Conservation (phyloP, 345 rosid genomes). For the Pseudoturritis turrita region DNA sequence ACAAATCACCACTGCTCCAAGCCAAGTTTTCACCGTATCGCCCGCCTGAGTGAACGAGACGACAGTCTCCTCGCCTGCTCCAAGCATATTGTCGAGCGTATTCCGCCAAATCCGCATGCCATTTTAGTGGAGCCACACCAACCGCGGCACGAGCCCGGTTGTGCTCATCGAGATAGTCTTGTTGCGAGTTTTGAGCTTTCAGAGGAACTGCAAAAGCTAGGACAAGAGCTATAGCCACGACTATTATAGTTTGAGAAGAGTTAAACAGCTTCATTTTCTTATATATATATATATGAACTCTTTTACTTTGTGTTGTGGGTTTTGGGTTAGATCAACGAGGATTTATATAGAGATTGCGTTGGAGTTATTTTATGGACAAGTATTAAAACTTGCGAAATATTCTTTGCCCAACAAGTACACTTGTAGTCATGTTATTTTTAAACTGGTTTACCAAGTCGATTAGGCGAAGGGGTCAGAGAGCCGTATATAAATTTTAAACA, state of each 20-base stretch:
- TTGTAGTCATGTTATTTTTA: neutral
- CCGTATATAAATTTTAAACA: neutral
- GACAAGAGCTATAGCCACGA: neutral
- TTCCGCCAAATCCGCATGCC: constrained; percentile 31
- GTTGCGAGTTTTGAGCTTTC: constrained; percentile 19
- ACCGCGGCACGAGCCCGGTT: constrained; percentile 17
- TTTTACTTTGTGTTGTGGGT: neutral
- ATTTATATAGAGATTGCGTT: constrained; percentile 13
- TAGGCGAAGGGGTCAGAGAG: neutral
- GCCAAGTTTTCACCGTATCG: constrained; percentile 41
- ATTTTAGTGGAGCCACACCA: constrained; percentile 30
- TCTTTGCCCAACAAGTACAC: neutral
- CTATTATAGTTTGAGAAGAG: constrained; percentile 2
- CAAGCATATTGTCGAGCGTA: constrained; percentile 30
- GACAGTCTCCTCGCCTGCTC: constrained; percentile 24
- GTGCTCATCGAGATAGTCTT: constrained; percentile 24
- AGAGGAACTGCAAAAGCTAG: constrained; percentile 17
- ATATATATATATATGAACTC: neutral
- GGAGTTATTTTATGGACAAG: neutral
- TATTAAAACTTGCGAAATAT: constrained; percentile 1
- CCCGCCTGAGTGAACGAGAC: constrained; percentile 26
- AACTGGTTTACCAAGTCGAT: constrained; percentile 20
- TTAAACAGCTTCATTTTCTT: constrained; percentile 13
- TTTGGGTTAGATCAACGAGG: neutral
- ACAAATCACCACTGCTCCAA: constrained; percentile 15